Evolutionary conservation across 2,329 filamentous ascomycete species (phyloP), one percentile per base, ranked within the genome.

Genomic region (Exophiala spinifera): DNA sequence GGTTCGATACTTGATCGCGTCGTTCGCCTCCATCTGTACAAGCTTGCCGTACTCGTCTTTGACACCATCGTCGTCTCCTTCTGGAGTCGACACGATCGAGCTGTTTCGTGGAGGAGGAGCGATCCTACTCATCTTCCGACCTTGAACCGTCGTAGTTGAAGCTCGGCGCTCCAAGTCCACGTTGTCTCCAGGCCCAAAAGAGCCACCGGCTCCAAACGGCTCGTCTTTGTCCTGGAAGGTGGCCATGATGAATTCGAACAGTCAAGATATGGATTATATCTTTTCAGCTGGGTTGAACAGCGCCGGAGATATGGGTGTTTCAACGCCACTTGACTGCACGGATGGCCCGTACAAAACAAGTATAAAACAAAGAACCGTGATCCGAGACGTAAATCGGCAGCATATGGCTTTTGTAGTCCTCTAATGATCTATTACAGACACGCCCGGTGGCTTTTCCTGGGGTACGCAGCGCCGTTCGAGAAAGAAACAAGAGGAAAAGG

Each of bases 1-100:
- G 36, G 91, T 95, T 57, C 91, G 81, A 70, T 96, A 96, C 74
- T 95, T 86, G 71, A 96, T 96, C 10, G 85, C 83, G 70, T 88
- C 85, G 48, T 83, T 85, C 23, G 84, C 80, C 70, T 96, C 91
- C 58, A 88, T 69, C 49, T 86, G 88, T 60, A 92, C 82, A 73
- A 82, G 80, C 46, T 77, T 79, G 40, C 84, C 71, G 33, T 73
- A 75, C 42, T 79, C 70, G 4, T 72, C 71, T 4, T 73, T 73
- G 2, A 64, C 67, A 28, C 71, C 72, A 21, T 70, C 69, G 42
- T 72, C 64, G 42, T 72, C 64, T 36, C 61, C 61, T 21, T 15
- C 15, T 8, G 46, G 60, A 10, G 64, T 31, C 43, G 43, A 46
- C 8, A 60, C 48, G 37, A 53, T 44, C 46, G 66, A 46, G 40